Evolutionary conservation across 2,329 filamentous ascomycete species (phyloP).

Genomic region (Leptodontidium sp.): DNA sequence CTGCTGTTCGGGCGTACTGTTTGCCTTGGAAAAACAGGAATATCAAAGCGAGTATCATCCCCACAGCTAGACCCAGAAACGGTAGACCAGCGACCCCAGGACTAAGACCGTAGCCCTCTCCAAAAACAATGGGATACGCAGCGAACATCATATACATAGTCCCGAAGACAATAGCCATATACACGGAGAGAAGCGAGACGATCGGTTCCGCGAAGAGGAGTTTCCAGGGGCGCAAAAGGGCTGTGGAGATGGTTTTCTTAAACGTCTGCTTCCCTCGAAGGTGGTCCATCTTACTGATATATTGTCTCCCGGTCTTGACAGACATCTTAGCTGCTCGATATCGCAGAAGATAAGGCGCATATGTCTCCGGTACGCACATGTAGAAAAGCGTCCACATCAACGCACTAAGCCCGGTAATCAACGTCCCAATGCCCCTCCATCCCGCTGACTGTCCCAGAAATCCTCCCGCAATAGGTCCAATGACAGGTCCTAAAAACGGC

Average conservation of each 20-base stretch:
- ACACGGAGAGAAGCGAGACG: conserved; percentile 69
- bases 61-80: conserved; percentile 75
- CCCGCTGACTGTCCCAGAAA: conserved; percentile 70
- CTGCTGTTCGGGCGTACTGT: conserved; percentile 54
- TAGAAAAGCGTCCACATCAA: conserved; percentile 63
- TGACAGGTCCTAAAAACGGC: conserved; percentile 70
- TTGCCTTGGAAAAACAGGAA: conserved; percentile 61
- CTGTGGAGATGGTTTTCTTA: conserved; percentile 59
- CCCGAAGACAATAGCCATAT: conserved; percentile 55
- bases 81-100: conserved; percentile 68
- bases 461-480: conserved; percentile 69
- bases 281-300: conserved; percentile 50
- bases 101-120: conserved; percentile 65
- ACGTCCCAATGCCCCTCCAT: conserved; percentile 75
- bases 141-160: conserved; percentile 66
- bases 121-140: conserved; percentile 72
- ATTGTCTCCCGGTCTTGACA: conserved; percentile 61
- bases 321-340: conserved; percentile 59
- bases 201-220: conserved; percentile 76
- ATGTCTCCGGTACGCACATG: conserved; percentile 65
- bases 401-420: conserved; percentile 70
- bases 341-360: conserved; percentile 64
- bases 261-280: conserved; percentile 56
- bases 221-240: conserved; percentile 72
- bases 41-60: conserved; percentile 66